Percentiles rank a stretch among this genome's conserved stretches.
Evolutionary conservation across 2,329 filamentous ascomycete species (phyloP).

Genomic region (Paraphaeosphaeria minitans): DNA sequence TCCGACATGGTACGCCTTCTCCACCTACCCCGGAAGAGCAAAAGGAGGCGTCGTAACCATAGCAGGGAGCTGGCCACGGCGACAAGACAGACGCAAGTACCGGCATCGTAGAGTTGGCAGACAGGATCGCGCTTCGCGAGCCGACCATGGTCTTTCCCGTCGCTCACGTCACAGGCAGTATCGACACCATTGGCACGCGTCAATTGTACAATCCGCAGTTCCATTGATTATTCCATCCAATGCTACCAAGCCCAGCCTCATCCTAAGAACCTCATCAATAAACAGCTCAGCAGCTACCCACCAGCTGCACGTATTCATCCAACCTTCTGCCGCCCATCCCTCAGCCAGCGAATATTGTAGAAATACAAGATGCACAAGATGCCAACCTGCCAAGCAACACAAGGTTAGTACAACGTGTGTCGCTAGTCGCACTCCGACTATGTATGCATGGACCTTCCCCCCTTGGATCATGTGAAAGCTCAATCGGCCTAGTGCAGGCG

Average conservation of each 20-base stretch:
- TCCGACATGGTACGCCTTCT: not conserved
- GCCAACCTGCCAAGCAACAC: not conserved
- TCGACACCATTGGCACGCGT: too few species aligned
- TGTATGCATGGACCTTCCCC: not conserved
- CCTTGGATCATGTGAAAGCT: conserved; percentile 12
- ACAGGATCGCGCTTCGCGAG: too few species aligned
- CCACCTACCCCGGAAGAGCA: not conserved
- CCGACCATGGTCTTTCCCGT: too few species aligned
- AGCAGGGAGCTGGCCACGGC: not conserved
- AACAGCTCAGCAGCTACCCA: not conserved
- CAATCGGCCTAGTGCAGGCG: conserved; percentile 6
- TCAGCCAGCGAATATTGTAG: conserved; percentile 17
- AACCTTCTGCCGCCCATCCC: not conserved
- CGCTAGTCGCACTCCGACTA: not conserved
- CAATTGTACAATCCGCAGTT: not conserved
- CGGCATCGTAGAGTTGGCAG: too few species aligned
- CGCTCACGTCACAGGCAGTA: too few species aligned
- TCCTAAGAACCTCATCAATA: not conserved
- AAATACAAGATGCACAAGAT: conserved; percentile 15
- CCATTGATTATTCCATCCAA: not conserved
- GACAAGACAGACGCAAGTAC: not conserved
- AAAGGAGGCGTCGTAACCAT: not conserved
- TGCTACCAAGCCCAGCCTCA: not conserved
- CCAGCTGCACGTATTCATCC: not conserved
- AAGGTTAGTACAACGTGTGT: conserved; percentile 6